These are phyloP conservation scores for Boletales sp. DNA, from an alignment of 768 basidiomycete genomes.

Conservation along the genomic window DNA sequence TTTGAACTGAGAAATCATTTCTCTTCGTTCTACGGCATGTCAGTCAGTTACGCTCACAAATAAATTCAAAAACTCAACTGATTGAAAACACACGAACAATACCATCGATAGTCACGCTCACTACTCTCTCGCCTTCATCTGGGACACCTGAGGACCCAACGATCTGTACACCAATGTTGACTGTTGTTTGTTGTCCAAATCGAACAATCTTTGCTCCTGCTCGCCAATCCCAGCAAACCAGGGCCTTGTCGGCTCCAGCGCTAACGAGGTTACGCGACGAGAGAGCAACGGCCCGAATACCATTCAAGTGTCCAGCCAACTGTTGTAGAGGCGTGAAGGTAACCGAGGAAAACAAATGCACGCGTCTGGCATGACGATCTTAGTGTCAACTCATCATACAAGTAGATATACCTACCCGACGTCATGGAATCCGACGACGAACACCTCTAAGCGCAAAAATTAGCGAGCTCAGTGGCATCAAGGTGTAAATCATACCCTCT, in stretches of 20 bases:
- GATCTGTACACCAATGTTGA: slow-evolving; percentile 88
- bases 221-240: slow-evolving; percentile 90
- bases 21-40: slow-evolving; percentile 47
- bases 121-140: slow-evolving; percentile 73
- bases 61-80: slow-evolving; percentile 45
- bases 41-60: slow-evolving; percentile 4
- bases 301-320: slow-evolving; percentile 81
- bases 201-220: slow-evolving; percentile 84
- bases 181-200: slow-evolving; percentile 90
- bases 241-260: slow-evolving; percentile 66
- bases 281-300: slow-evolving; percentile 85
- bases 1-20: slow-evolving; percentile 93
- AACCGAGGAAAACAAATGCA: slow-evolving; percentile 83
- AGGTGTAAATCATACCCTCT: slow-evolving; percentile 50
- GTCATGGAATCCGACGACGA: slow-evolving; percentile 91
- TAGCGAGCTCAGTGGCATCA: background rate
- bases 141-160: slow-evolving; percentile 44
- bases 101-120: slow-evolving; percentile 91
- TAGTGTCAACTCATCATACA: slow-evolving; percentile 1
- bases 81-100: slow-evolving; percentile 90
- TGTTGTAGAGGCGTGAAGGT: slow-evolving; percentile 84
- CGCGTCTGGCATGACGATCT: slow-evolving; percentile 48
- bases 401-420: slow-evolving; percentile 61
- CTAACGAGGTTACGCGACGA: slow-evolving; percentile 84
- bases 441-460: slow-evolving; percentile 55